Evolutionary conservation across 768 basidiomycete genomes (phyloP).

Genomic region (Lyophyllum atratum): DNA sequence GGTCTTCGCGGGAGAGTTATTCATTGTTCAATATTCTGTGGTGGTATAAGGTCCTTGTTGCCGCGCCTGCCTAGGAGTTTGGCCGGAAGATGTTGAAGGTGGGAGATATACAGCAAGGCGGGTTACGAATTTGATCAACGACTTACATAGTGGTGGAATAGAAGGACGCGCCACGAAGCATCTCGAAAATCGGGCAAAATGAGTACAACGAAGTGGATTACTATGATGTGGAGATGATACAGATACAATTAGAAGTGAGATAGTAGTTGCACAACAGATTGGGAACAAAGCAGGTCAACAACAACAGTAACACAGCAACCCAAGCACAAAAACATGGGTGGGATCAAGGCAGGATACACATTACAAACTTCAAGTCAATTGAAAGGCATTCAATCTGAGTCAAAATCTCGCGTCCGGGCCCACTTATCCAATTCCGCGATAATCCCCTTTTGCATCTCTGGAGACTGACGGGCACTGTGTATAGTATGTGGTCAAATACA

Average conservation of each 20-base stretch:
- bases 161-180: conserved; percentile 5
- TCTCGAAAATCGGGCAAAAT: neutral
- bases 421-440: conserved; percentile 43
- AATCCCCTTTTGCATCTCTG: conserved; percentile 43
- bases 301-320: neutral
- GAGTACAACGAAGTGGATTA: neutral
- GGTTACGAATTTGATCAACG: conserved; percentile 9
- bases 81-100: neutral
- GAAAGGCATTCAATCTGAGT: conserved; percentile 12
- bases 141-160: neutral
- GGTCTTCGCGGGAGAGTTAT: neutral
- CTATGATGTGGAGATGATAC: too few species aligned
- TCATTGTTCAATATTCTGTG: neutral
- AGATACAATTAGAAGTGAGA: neutral
- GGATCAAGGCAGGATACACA: neutral
- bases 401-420: conserved; percentile 17
- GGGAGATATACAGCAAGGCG: neutral
- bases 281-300: neutral
- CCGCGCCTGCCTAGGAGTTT: neutral
- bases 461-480: conserved; percentile 39
- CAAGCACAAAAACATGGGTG: neutral
- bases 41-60: neutral
- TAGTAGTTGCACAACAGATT: neutral
- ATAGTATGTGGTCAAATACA: conserved; percentile 1
- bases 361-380: neutral